Base-by-base conservation (phyloP, 495 filamentous ascomycete species). In the Aspergillus sparsus region DNA sequence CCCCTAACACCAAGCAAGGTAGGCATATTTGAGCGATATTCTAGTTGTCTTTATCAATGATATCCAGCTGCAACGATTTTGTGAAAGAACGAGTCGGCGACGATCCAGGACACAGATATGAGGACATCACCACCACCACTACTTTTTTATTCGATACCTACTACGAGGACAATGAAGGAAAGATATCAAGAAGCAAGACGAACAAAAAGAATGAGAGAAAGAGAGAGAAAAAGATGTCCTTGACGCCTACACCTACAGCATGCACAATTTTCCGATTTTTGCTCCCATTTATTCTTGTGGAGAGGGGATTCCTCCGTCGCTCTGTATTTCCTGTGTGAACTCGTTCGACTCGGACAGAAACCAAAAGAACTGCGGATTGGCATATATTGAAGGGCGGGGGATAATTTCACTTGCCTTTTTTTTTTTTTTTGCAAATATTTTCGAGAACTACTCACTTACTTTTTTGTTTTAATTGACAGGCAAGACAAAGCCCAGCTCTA, bases 1-100 rank as follows among this genome's bases (percentile, higher is more conserved):
- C 85, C 73, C 89, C 89, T 71, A 87, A 89, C 75, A 71, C 65
- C 68, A 88, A 88, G 83, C 87, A 89, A 85, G 85, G 88, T 91
- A 85, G 72, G 77, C 72, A 60, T 41, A 44, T 58, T 61, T 49
- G 55, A 64, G 53, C 63, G 60, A 42, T 27, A 27, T 57, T 57
- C 51, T 44, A 54, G 62, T 55, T 32, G 61, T 51, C 62, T 47
- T 53, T 62, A 57, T 76, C 44, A 47, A 47, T 47, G 67, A 85
- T 59, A 57, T 49, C 37, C 21, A 56, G n/a, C 37, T 66, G 58
- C 16, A 18, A 57, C 49, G n/a, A n/a, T 41, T 47, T 37, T 18
- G 15, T 18, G 16, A 47, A 46, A 52, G 44, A 60, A 36, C 56
- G 55, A 60, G 36, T 52, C 34, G 55, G 49, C 51, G 57, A 53